phyloP scores from a whole-genome alignment of 1,284 basidiomycete species.

The Wallemia mellicola region DNA sequence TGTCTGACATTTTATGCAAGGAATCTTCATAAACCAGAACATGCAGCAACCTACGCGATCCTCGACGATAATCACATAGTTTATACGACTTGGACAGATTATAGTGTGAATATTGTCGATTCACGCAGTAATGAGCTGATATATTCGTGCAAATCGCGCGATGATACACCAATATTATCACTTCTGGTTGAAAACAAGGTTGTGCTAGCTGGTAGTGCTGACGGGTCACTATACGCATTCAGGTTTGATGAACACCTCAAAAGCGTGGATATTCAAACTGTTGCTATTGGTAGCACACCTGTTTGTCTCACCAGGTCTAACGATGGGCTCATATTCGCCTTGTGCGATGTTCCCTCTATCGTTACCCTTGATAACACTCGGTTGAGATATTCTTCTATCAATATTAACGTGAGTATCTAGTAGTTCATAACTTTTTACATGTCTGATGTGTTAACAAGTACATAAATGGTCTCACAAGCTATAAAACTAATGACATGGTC shows the following conservation, averaged over 20 bases:
- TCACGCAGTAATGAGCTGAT: not conserved
- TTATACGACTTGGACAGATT: not conserved
- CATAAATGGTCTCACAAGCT: no score
- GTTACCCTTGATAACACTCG: not conserved
- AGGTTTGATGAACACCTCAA: not conserved
- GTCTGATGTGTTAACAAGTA: no score
- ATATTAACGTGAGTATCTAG: not conserved
- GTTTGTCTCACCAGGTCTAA: not conserved
- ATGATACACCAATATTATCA: not conserved
- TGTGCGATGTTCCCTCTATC: not conserved
- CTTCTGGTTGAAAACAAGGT: not conserved
- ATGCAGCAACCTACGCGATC: not conserved
- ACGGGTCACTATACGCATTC: not conserved
- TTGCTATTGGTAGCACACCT: not conserved
- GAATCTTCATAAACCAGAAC: not conserved
- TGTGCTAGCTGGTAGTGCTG: not conserved
- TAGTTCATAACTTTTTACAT: not conserved
- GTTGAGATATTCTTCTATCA: not conserved
- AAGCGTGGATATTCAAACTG: not conserved
- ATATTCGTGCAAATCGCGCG: not conserved
- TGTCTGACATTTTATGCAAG: not conserved
- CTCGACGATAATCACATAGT: not conserved
- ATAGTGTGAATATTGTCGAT: not conserved
- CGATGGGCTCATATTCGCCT: not conserved
- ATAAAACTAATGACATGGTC: not conserved